These are phyloP conservation scores for Ceratobasidium sp. DNA, from an alignment of 1,284 basidiomycete genomes.

Conservation along the genomic window DNA sequence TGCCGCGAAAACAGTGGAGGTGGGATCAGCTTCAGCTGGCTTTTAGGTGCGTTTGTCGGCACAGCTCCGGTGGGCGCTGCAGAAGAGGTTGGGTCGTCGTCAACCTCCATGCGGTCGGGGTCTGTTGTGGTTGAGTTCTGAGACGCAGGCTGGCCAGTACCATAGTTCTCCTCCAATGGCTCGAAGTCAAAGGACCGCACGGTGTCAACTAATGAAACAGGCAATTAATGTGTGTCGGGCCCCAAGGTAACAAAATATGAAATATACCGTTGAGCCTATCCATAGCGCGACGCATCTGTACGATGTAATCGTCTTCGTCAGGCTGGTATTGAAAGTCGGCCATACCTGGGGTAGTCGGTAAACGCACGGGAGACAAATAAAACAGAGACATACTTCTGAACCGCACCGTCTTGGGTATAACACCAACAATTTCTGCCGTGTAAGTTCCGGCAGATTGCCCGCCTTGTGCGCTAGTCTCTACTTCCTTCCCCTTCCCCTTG, in stretches of 20 bases:
- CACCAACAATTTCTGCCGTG: conserved; percentile 78
- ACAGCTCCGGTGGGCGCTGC: conserved; percentile 1
- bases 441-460: conserved; percentile 73
- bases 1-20: conserved; percentile 87
- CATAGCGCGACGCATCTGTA: conserved; percentile 76
- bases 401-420: conserved; percentile 82
- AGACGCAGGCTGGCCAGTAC: conserved; percentile 52
- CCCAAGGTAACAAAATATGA: background rate
- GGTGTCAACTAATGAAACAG: conserved; percentile 67
- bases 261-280: conserved; percentile 78
- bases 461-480: conserved; percentile 50
- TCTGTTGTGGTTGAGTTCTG: background rate
- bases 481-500: conserved; percentile 40
- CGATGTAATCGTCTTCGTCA: conserved; percentile 72
- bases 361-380: conserved; percentile 7
- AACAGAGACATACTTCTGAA: conserved; percentile 78
- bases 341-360: conserved; percentile 69
- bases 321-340: conserved; percentile 91
- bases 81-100: background rate
- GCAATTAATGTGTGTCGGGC: background rate
- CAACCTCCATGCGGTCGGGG: conserved; percentile 16
- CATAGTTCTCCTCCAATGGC: conserved; percentile 72
- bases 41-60: conserved; percentile 13
- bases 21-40: conserved; percentile 73
- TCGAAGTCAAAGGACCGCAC: conserved; percentile 75